Conservation (phyloP, 371 early-diverging fungal species). For the Mucor saturninus region DNA sequence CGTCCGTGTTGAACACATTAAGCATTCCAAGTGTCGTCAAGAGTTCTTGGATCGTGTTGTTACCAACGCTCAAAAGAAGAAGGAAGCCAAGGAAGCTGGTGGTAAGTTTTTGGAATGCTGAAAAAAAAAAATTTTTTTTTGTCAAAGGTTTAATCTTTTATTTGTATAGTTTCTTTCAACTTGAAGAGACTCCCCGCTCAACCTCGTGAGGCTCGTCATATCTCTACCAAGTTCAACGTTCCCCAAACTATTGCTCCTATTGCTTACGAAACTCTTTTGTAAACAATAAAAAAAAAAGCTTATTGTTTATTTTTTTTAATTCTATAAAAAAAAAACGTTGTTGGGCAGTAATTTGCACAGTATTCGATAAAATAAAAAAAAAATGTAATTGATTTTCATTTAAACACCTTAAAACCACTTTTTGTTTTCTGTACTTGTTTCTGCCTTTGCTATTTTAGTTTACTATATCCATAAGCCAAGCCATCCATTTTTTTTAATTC, state of each 20-base stretch:
- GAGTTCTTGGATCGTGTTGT: conserved; percentile 98
- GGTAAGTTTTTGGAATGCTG: conserved; percentile 24
- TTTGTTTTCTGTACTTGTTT: no score
- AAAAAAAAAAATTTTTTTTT: background rate
- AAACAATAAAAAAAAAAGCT: conserved; percentile 33
- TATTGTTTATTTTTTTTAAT: conserved; percentile 9
- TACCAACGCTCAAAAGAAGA: conserved; percentile 86
- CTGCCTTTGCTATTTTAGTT: no score
- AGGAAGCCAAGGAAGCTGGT: conserved; percentile 76
- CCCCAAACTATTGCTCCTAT: conserved; percentile 93
- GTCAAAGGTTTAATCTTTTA: background rate
- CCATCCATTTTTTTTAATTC: no score
- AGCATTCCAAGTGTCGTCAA: conserved; percentile 99
- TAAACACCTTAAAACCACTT: background rate
- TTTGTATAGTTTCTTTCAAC: conserved; percentile 59
- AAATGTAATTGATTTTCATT: background rate
- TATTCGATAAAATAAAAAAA: background rate
- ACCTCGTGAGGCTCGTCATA: conserved; percentile 91
- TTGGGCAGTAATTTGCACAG: background rate
- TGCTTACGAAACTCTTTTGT: conserved; percentile 91
- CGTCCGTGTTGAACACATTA: conserved; percentile 98
- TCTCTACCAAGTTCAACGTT: conserved; percentile 87
- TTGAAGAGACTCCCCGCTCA: conserved; percentile 94
- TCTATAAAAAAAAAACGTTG: conserved; percentile 6
- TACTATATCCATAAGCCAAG: no score